phyloP scores from a whole-genome alignment of 768 basidiomycete genomes.

The Trametes punicea region DNA sequence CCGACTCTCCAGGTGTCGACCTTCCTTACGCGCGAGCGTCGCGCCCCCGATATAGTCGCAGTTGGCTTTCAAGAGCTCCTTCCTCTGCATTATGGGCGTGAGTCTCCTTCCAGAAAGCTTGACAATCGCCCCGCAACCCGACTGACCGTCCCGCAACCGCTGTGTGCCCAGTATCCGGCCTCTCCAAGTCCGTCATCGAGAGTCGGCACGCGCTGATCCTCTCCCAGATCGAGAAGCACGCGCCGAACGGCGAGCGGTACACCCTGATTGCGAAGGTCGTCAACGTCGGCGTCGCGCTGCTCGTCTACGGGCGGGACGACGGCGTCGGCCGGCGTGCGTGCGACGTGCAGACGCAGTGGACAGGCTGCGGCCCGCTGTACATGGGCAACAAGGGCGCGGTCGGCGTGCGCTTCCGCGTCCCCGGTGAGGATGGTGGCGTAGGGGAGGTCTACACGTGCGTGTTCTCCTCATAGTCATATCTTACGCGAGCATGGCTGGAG shows the following conservation, averaged over 20 bases:
- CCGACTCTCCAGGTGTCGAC: conserved; percentile 76
- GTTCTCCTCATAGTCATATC: background rate
- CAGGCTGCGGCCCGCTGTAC: conserved; percentile 63
- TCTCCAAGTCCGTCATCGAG: conserved; percentile 67
- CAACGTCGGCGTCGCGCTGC: conserved; percentile 83
- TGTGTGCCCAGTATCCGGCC: conserved; percentile 60
- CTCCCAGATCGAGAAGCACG: conserved; percentile 67
- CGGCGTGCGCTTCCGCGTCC: conserved; percentile 76
- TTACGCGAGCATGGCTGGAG: background rate
- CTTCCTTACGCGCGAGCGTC: conserved; percentile 59
- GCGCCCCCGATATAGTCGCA: conserved; percentile 82
- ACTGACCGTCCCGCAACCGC: background rate
- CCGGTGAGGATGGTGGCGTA: conserved; percentile 45
- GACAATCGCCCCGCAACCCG: background rate
- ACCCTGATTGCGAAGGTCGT: conserved; percentile 74
- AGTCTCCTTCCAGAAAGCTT: conserved; percentile 33
- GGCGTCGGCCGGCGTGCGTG: conserved; percentile 54
- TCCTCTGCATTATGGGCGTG: conserved; percentile 83
- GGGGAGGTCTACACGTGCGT: conserved; percentile 87
- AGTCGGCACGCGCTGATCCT: conserved; percentile 69
- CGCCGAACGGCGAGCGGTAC: conserved; percentile 71
- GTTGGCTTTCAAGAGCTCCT: conserved; percentile 94
- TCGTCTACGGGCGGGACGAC: conserved; percentile 82
- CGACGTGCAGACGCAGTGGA: conserved; percentile 74
- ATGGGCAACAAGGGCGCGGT: conserved; percentile 98